Conservation (phyloP, 306 rosid species). For the Malus fusca region DNA sequence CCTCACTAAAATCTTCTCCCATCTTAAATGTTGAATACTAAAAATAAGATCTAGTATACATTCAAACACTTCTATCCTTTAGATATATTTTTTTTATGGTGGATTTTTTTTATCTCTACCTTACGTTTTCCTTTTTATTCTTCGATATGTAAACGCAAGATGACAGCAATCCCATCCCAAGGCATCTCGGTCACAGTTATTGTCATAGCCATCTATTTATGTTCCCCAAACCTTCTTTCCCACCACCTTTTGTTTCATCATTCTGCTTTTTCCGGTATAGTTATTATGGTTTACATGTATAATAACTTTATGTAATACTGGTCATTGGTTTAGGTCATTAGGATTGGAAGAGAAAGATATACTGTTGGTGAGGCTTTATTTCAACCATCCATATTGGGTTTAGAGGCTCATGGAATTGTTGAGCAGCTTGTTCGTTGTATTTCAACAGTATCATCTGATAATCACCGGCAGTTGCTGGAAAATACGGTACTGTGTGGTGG, state of each 20-base stretch:
- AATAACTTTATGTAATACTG: not conserved
- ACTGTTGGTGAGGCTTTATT: conserved; percentile 93
- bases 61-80: not conserved
- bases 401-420: conserved; percentile 92
- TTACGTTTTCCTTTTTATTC: not conserved
- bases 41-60: not conserved
- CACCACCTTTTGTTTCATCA: not conserved
- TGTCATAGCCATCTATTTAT: not conserved
- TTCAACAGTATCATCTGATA: conserved; percentile 85
- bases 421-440: conserved; percentile 95
- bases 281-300: not conserved
- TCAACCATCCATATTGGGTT: conserved; percentile 79
- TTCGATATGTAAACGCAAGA: not conserved
- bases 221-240: not conserved
- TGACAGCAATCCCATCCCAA: not conserved
- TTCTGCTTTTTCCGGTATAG: not conserved
- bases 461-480: conserved; percentile 85
- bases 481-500: conserved; percentile 92
- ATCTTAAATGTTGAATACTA: not conserved
- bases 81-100: not conserved
- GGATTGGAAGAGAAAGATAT: conserved; percentile 79
- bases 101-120: not conserved
- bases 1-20: not conserved
- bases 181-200: not conserved
- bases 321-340: conserved; percentile 57